These are phyloP conservation scores for Helotiales sp. DNA, from an alignment of 2,329 filamentous ascomycete species.

Conservation along the genomic window DNA sequence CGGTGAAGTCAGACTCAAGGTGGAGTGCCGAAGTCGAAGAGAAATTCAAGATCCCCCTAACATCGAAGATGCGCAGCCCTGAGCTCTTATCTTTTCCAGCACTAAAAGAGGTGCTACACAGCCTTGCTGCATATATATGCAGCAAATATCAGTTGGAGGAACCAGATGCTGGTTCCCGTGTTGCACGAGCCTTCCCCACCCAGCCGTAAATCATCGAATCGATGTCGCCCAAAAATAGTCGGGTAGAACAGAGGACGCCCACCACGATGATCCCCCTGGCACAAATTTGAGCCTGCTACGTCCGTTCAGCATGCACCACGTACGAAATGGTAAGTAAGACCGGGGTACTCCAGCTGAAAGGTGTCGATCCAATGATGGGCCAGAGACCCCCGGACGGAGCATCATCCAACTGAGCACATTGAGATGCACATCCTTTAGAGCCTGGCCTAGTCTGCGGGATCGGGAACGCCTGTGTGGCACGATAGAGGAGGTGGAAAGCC, in stretches of 20 bases:
- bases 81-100: slow-evolving; percentile 17
- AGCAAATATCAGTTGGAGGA: slow-evolving; percentile 13
- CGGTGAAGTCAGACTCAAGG: not conserved
- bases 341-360: not conserved
- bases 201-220: slow-evolving; percentile 12
- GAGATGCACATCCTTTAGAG: slow-evolving; percentile 7
- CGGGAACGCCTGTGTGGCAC: slow-evolving; percentile 11
- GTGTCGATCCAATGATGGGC: slow-evolving; percentile 3
- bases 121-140: slow-evolving; percentile 15
- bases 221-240: slow-evolving; percentile 18
- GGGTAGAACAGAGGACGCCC: slow-evolving; percentile 6
- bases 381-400: not conserved
- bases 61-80: slow-evolving; percentile 3
- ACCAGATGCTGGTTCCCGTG: slow-evolving; percentile 9
- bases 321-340: not conserved
- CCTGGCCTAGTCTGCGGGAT: slow-evolving; percentile 10
- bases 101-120: slow-evolving; percentile 9
- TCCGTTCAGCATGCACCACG: not conserved
- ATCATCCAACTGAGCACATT: not conserved
- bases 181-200: slow-evolving; percentile 6
- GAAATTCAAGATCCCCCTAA: not conserved
- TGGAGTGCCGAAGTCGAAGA: not conserved
- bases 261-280: slow-evolving; percentile 1
- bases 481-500: slow-evolving; percentile 4
- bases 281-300: slow-evolving; percentile 1